Percentiles rank a stretch among this genome's conserved stretches.
Evolutionary conservation across 2,329 filamentous ascomycete genomes (phyloP).

Genomic region (Ceratocystis albifundus): DNA sequence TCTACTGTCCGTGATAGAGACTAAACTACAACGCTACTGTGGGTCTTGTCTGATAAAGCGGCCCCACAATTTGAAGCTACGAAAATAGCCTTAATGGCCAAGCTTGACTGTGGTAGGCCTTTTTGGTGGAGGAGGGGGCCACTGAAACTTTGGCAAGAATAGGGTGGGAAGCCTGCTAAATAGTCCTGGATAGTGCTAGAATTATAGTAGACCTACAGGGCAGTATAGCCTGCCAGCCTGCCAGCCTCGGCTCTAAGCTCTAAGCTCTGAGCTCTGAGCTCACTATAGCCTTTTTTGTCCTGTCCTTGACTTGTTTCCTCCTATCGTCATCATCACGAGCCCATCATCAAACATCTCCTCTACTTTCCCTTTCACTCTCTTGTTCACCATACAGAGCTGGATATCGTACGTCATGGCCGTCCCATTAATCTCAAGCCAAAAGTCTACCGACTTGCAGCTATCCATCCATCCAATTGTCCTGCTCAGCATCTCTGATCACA

Average conservation of each 20-base stretch:
- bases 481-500: slow-evolving; percentile 92
- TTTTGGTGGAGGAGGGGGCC: too few species aligned
- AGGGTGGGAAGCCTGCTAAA: neutral
- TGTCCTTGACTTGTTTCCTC: neutral
- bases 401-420: neutral
- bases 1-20: neutral
- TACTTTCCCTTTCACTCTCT: neutral
- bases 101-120: too few species aligned
- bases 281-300: neutral
- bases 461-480: slow-evolving; percentile 88
- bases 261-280: neutral
- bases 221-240: too few species aligned
- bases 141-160: too few species aligned
- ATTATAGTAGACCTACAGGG: neutral
- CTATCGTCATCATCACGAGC: neutral
- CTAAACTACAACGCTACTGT: neutral
- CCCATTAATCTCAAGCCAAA: slow-evolving; percentile 49
- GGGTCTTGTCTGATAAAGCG: neutral
- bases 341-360: neutral
- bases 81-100: neutral
- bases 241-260: too few species aligned
- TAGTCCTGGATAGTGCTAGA: neutral
- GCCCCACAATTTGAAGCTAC: neutral
- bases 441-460: slow-evolving; percentile 63
- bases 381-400: neutral